These are phyloP conservation scores for Prunus padus DNA, from an alignment of 306 rosid species.

Conservation along the genomic window DNA sequence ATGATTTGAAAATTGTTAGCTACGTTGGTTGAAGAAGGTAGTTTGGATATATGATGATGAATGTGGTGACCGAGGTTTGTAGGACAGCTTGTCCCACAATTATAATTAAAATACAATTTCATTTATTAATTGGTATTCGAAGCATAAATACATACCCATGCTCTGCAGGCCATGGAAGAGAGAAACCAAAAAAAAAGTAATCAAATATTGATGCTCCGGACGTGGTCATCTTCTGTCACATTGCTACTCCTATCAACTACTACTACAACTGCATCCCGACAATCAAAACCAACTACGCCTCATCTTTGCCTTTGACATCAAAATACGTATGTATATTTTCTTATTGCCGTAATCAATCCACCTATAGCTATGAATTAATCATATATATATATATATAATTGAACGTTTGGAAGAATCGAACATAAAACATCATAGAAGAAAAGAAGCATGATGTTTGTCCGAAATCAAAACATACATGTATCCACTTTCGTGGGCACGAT, in stretches of 20 bases:
- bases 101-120: background rate
- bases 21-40: background rate
- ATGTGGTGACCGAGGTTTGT: background rate
- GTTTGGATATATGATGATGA: background rate
- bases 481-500: too few relatives aligned
- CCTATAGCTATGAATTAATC: too few relatives aligned
- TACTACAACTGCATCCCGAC: conserved; percentile 7
- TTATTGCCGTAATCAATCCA: background rate
- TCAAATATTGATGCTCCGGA: conserved; percentile 5
- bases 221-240: conserved; percentile 12
- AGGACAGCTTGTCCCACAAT: background rate
- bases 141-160: background rate
- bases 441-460: too few relatives aligned
- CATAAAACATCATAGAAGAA: too few relatives aligned
- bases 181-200: background rate
- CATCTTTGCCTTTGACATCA: background rate
- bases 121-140: background rate
- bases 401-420: too few relatives aligned
- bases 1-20: background rate
- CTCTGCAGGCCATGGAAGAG: too few relatives aligned
- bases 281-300: background rate
- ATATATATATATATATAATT: too few relatives aligned
- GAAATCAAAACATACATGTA: too few relatives aligned
- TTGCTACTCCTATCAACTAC: conserved; percentile 6
- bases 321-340: background rate